Evolutionary conservation across 1,284 basidiomycete genomes (phyloP).

Genomic region (Ceratorhiza oryzae-sativae): DNA sequence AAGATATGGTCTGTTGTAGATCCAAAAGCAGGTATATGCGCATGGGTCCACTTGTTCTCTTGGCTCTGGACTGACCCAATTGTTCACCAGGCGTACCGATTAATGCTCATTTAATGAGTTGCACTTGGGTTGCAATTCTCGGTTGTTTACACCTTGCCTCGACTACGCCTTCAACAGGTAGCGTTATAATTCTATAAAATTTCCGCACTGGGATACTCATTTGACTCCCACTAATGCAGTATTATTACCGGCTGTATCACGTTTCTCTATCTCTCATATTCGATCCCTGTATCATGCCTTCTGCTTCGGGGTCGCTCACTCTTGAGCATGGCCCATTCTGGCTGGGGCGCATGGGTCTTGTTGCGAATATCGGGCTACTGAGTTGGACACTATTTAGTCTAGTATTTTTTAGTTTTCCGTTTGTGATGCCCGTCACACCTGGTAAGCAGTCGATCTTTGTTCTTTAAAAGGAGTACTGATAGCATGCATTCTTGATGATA

Average conservation of each 20-base stretch:
- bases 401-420: slow-evolving; percentile 34
- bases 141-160: slow-evolving; percentile 29
- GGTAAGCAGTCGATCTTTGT: background rate
- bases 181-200: too few species aligned
- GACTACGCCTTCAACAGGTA: slow-evolving; percentile 31
- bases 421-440: slow-evolving; percentile 30
- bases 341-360: slow-evolving; percentile 7
- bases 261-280: slow-evolving; percentile 29
- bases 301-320: slow-evolving; percentile 3
- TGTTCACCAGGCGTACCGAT: slow-evolving; percentile 12
- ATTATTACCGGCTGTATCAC: slow-evolving; percentile 33
- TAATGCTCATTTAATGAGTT: slow-evolving; percentile 32
- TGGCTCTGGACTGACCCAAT: background rate
- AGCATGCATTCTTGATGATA: background rate
- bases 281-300: slow-evolving; percentile 27
- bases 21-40: background rate
- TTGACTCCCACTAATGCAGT: too few species aligned
- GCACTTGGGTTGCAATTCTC: slow-evolving; percentile 25
- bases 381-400: slow-evolving; percentile 27
- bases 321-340: slow-evolving; percentile 26
- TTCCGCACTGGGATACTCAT: too few species aligned
- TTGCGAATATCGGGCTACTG: slow-evolving; percentile 19
- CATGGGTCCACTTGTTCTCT: background rate
- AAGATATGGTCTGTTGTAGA: slow-evolving; percentile 29
- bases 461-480: background rate